Percentiles rank a stretch among this genome's conserved stretches.
Evolutionary conservation across 306 rosid species (phyloP).

Genomic region (Pachyrhizus erosus): DNA sequence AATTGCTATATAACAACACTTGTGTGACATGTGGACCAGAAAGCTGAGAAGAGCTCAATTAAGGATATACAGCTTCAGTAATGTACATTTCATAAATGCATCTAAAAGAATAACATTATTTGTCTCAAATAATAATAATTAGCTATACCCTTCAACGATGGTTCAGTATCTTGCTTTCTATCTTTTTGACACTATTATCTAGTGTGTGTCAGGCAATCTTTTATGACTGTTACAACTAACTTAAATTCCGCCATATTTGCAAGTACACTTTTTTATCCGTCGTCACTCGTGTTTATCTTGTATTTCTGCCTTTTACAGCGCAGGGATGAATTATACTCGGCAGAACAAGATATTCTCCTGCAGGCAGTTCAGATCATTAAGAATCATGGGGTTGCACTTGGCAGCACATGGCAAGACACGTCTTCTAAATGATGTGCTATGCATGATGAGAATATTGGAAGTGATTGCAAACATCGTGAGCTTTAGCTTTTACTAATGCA

Average conservation of each 20-base stretch:
- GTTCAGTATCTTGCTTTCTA: not conserved
- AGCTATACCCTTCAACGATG: not conserved
- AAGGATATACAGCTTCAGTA: not conserved
- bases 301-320: slow-evolving; percentile 52
- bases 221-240: slow-evolving; percentile 12
- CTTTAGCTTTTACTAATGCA: not conserved
- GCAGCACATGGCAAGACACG: slow-evolving; percentile 48
- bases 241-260: slow-evolving; percentile 21
- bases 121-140: not conserved
- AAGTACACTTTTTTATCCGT: not conserved
- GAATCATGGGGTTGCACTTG: slow-evolving; percentile 69
- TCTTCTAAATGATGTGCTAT: slow-evolving; percentile 17
- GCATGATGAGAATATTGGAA: not conserved
- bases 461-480: not conserved
- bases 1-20: not conserved
- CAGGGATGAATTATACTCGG: slow-evolving; percentile 66
- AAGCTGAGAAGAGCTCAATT: not conserved
- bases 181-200: not conserved
- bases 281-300: slow-evolving; percentile 10
- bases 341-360: slow-evolving; percentile 85
- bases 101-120: not conserved
- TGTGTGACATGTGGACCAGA: not conserved
- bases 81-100: not conserved
- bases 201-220: slow-evolving; percentile 13
- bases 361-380: slow-evolving; percentile 68